A percentile compares a stretch with the other conserved stretches of the same genome.
phyloP scores from a whole-genome alignment of 345 rosid genomes.

The Aethionema arabicum region DNA sequence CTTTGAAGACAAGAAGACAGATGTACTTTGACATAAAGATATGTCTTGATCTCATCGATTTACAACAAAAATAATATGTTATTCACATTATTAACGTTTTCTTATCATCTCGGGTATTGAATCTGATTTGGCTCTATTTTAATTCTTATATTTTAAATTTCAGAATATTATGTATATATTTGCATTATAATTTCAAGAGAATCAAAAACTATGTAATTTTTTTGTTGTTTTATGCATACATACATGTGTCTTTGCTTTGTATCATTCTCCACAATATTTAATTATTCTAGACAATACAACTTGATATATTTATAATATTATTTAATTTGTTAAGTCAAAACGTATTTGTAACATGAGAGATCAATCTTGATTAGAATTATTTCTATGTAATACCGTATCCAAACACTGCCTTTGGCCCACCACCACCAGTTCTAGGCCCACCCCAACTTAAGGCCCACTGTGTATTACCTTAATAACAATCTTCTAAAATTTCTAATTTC shows the following conservation, averaged over 20 bases:
- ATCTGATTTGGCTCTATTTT: conserved; percentile 31
- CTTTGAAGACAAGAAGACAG: conserved; percentile 33
- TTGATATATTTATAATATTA: neutral
- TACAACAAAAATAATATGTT: conserved; percentile 20
- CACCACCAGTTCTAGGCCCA: too few species aligned
- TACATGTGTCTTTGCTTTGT: conserved; percentile 30
- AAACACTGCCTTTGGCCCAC: too few species aligned
- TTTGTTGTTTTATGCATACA: conserved; percentile 26
- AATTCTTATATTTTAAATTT: neutral
- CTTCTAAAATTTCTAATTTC: too few species aligned
- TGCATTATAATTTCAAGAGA: conserved; percentile 28
- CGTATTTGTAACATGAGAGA: conserved; percentile 13
- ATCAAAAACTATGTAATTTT: conserved; percentile 21
- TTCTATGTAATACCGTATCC: neutral
- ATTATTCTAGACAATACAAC: neutral
- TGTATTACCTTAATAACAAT: too few species aligned
- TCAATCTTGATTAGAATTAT: neutral
- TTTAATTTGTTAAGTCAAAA: conserved; percentile 21
- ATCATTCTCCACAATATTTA: conserved; percentile 20
- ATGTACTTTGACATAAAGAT: conserved; percentile 34
- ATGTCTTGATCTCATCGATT: conserved; percentile 37
- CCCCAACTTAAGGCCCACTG: too few species aligned
- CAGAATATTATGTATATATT: conserved; percentile 3
- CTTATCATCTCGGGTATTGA: conserved; percentile 38
- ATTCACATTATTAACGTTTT: conserved; percentile 29